Evolutionary conservation across 345 rosid genomes (phyloP), one percentile per base, ranked within the genome.

Genomic region (Arabis hirsuta): DNA sequence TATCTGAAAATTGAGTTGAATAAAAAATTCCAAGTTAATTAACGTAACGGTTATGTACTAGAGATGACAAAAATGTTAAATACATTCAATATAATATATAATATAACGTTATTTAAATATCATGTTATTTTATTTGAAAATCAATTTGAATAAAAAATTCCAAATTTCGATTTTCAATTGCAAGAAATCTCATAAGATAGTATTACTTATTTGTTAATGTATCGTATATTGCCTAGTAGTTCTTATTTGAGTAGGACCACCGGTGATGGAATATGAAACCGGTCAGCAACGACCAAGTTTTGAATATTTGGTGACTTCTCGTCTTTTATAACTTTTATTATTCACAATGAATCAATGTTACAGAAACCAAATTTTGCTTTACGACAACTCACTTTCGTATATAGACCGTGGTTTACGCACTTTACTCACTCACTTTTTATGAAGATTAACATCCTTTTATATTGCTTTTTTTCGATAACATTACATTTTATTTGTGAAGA

Each of bases 301-400:
- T 54, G 69, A 22, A 9, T 22, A 32, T 45, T 42, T 53, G 62
- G 46, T 64, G 29, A 14, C 45, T 63, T 34, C 5, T 26, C 3
- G 10, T 39, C n/a, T 36, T 14, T 41, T 6, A 6, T 32, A 32
- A 52, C 44, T 60, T 71, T 27, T 2, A 22, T 29, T 50, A 50
- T 42, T 12, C 61, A 19, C 7, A 36, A 9, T 36, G 19, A 38
- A 31, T 41, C 27, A 65, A 9, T 47, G 65, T 20, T 32, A 32
- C 45, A 57, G 13, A 39, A 19, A 19, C 70, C 38, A 65, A 47
- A 48, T 2, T 48, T 57, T 57, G 44, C 65, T 46, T 45, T 48
- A 63, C 52, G 56, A 38, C 43, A 73, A 41, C 42, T 73, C 47
- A 7, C 26, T 41, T 65, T 48, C 42, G 29, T 16, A 24, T 55